phyloP scores from a whole-genome alignment of 2,329 filamentous ascomycete species.

The Colletotrichum tofieldiae region DNA sequence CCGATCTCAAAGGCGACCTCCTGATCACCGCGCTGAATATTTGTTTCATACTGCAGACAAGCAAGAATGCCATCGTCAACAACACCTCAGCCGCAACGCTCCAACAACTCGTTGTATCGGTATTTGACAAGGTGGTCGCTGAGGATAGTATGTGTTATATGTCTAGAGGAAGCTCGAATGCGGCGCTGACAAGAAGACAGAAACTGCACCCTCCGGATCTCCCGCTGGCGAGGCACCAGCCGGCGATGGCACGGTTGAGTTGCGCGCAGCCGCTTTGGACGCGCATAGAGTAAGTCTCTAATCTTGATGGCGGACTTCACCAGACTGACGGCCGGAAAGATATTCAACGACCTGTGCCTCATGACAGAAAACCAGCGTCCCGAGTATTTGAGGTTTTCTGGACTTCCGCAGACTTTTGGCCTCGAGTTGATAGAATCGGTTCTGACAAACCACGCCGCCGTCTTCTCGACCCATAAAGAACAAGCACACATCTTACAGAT shows the following conservation, averaged over 20 bases:
- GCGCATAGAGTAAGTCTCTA: slow-evolving; percentile 76
- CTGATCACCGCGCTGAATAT: slow-evolving; percentile 89
- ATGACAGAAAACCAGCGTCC: slow-evolving; percentile 88
- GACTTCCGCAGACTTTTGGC: slow-evolving; percentile 85
- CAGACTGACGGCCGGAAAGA: slow-evolving; percentile 56
- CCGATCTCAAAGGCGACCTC: slow-evolving; percentile 84
- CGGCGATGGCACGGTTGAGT: slow-evolving; percentile 74
- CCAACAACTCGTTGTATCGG: slow-evolving; percentile 91
- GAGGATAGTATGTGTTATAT: slow-evolving; percentile 78
- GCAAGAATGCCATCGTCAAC: slow-evolving; percentile 93
- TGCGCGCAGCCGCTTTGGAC: slow-evolving; percentile 86
- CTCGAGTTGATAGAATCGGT: slow-evolving; percentile 94
- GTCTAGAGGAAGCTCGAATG: neutral
- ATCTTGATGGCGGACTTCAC: neutral
- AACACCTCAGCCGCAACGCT: slow-evolving; percentile 97
- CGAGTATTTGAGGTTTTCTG: slow-evolving; percentile 85
- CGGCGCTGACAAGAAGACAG: slow-evolving; percentile 50
- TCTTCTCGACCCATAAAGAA: slow-evolving; percentile 85
- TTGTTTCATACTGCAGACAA: slow-evolving; percentile 91
- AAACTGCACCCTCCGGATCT: slow-evolving; percentile 65
- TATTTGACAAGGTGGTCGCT: slow-evolving; percentile 90
- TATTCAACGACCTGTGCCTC: slow-evolving; percentile 92
- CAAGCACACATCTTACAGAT: slow-evolving; percentile 84
- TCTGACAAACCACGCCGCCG: slow-evolving; percentile 85
- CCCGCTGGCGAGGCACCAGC: slow-evolving; percentile 78